Evolutionary conservation across 306 rosid genomes (phyloP).

Genomic region (Cucurbita pepo): DNA sequence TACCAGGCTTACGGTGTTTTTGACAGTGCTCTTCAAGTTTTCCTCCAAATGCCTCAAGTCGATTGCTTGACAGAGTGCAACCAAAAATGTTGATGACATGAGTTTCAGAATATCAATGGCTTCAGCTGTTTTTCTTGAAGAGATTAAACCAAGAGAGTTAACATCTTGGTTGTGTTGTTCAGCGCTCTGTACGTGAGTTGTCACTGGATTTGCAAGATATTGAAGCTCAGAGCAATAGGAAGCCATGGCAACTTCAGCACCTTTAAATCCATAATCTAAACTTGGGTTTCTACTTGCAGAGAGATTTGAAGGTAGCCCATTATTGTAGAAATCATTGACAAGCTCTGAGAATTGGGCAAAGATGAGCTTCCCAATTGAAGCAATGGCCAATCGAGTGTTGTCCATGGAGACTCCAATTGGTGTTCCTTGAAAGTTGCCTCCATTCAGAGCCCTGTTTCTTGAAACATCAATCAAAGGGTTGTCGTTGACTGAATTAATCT

Average conservation of each 20-base stretch:
- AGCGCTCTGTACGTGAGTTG: constrained; percentile 80
- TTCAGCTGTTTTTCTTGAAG: constrained; percentile 66
- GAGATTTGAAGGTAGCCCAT: constrained; percentile 77
- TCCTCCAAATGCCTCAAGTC: constrained; percentile 90
- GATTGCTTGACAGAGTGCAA: constrained; percentile 76
- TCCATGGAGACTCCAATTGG: constrained; percentile 97
- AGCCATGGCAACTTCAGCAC: constrained; percentile 89
- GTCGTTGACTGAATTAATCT: too few species aligned
- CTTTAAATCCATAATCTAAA: constrained; percentile 85
- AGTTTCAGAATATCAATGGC: constrained; percentile 64
- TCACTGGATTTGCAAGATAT: constrained; percentile 70
- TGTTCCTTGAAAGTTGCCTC: constrained; percentile 90
- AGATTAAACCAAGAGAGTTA: constrained; percentile 72
- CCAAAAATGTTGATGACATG: background rate
- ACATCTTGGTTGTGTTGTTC: constrained; percentile 94
- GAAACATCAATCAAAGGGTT: constrained; percentile 66
- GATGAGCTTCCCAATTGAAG: constrained; percentile 66
- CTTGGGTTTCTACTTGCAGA: constrained; percentile 65
- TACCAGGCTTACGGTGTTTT: constrained; percentile 50
- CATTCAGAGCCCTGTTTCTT: constrained; percentile 79
- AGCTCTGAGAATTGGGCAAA: too few species aligned
- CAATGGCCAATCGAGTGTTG: constrained; percentile 71
- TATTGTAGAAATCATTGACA: background rate
- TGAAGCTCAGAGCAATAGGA: constrained; percentile 79
- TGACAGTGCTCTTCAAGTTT: constrained; percentile 56